These are phyloP conservation scores for Colletotrichum gloeosporioides DNA, from an alignment of 2,329 filamentous ascomycete genomes.

Conservation along the genomic window DNA sequence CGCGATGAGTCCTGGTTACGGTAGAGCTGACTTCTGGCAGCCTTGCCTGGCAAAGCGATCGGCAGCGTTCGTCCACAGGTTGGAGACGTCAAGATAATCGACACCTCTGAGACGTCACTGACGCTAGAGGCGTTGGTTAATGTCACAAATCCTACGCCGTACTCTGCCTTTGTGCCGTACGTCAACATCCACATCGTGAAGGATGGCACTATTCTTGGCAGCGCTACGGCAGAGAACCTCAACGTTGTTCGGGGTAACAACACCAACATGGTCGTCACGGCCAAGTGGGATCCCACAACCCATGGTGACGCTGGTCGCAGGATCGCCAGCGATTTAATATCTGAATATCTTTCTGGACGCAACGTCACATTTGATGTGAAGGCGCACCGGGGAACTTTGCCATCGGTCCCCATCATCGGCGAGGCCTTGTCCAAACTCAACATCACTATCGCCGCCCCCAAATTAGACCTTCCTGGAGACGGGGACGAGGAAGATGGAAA, in stretches of 20 bases:
- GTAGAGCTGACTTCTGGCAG: slow-evolving; percentile 49
- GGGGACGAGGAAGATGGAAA: slow-evolving; percentile 47
- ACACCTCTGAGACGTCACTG: slow-evolving; percentile 69
- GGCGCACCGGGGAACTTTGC: slow-evolving; percentile 75
- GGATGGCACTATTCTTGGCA: slow-evolving; percentile 77
- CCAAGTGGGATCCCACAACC: slow-evolving; percentile 75
- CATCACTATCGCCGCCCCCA: slow-evolving; percentile 75
- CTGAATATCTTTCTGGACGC: slow-evolving; percentile 84
- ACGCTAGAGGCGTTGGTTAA: slow-evolving; percentile 76
- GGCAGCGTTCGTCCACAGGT: slow-evolving; percentile 65
- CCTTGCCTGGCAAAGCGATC: slow-evolving; percentile 60
- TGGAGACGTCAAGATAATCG: slow-evolving; percentile 72
- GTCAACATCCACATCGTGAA: slow-evolving; percentile 77
- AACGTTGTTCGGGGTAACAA: slow-evolving; percentile 74
- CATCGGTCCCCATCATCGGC: slow-evolving; percentile 74
- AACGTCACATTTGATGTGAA: slow-evolving; percentile 82
- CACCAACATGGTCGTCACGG: slow-evolving; percentile 68
- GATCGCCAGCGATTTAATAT: slow-evolving; percentile 76
- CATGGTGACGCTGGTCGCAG: slow-evolving; percentile 66
- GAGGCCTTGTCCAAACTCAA: slow-evolving; percentile 74
- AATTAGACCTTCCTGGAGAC: slow-evolving; percentile 62
- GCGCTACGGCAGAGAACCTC: slow-evolving; percentile 71
- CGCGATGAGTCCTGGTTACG: not conserved
- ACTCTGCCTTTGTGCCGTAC: slow-evolving; percentile 82
- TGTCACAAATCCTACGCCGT: slow-evolving; percentile 88